Evolutionary conservation across 2,329 filamentous ascomycete species (phyloP), one percentile per base, ranked within the genome.

Genomic region (Lecanoromycetidae sp.): DNA sequence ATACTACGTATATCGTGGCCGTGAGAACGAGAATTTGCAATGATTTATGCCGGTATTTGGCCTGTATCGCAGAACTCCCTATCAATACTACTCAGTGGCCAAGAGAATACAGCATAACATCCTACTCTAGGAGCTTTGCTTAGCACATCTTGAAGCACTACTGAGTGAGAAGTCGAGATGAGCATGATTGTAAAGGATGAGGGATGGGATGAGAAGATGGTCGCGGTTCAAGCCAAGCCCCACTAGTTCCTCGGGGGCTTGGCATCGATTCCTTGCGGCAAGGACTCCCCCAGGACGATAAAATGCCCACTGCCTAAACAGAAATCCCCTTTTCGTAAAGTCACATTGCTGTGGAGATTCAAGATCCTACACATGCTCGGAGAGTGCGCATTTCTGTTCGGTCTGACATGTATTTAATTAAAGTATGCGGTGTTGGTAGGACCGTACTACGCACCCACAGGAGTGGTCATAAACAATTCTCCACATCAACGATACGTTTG

Each of bases 231-330:
- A 38, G 43, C 35, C 44, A 34, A 40, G 27, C 35, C 6, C 17
- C 34, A 39, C 27, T 40, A 41, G 23, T 72, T 81, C 32, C 15
- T 9, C 26, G 26, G 38, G 9, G 30, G 9, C 19, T n/a, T n/a
- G n/a, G n/a, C n/a, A n/a, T n/a, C n/a, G n/a, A n/a, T n/a, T n/a
- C n/a, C n/a, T n/a, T n/a, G n/a, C n/a, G n/a, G n/a, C n/a, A n/a
- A n/a, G n/a, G n/a, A n/a, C n/a, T n/a, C n/a, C n/a, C n/a, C n/a
- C n/a, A n/a, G n/a, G n/a, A n/a, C n/a, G n/a, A n/a, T n/a, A n/a
- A n/a, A n/a, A n/a, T n/a, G n/a, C n/a, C n/a, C n/a, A n/a, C n/a
- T n/a, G n/a, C n/a, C n/a, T n/a, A n/a, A n/a, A n/a, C n/a, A n/a
- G n/a, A n/a, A n/a, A n/a, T n/a, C n/a, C n/a, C n/a, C n/a, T n/a